These are phyloP conservation scores for Hypomyces rosellus DNA, from an alignment of 2,329 filamentous ascomycete genomes.

Conservation along the genomic window DNA sequence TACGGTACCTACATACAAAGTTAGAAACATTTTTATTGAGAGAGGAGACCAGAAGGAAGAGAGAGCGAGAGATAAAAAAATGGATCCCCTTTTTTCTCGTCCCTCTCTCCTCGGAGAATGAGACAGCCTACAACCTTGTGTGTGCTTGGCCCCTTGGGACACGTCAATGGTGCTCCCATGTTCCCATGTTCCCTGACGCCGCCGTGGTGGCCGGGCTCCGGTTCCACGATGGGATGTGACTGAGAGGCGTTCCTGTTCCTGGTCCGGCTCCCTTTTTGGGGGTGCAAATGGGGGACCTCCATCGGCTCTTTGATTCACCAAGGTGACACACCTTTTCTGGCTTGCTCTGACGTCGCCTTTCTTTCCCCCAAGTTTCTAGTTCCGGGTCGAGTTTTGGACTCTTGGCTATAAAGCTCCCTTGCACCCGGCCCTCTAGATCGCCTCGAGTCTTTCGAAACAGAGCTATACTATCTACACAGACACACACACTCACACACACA, in stretches of 20 bases:
- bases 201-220: slow-evolving; percentile 1
- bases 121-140: slow-evolving; percentile 15
- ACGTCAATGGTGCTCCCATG: slow-evolving; percentile 18
- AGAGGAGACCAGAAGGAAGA: no score
- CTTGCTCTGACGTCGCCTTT: not conserved
- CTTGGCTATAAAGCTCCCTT: slow-evolving; percentile 9
- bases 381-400: not conserved
- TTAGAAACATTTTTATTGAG: no score
- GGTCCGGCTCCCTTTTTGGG: not conserved
- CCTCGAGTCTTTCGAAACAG: not conserved
- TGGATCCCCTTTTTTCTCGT: slow-evolving; percentile 13
- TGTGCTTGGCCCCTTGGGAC: slow-evolving; percentile 15
- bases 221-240: slow-evolving; percentile 6
- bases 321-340: not conserved
- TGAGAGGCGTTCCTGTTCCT: slow-evolving; percentile 4
- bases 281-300: not conserved
- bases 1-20: no score
- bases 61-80: no score
- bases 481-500: no score
- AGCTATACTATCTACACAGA: no score
- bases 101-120: slow-evolving; percentile 8
- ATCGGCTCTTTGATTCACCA: not conserved
- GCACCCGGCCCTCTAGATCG: not conserved
- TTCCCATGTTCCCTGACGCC: slow-evolving; percentile 8
- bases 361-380: not conserved